Evolutionary conservation across 352 stramenopile species (phyloP).

Genomic region (Phytophthora sp.): DNA sequence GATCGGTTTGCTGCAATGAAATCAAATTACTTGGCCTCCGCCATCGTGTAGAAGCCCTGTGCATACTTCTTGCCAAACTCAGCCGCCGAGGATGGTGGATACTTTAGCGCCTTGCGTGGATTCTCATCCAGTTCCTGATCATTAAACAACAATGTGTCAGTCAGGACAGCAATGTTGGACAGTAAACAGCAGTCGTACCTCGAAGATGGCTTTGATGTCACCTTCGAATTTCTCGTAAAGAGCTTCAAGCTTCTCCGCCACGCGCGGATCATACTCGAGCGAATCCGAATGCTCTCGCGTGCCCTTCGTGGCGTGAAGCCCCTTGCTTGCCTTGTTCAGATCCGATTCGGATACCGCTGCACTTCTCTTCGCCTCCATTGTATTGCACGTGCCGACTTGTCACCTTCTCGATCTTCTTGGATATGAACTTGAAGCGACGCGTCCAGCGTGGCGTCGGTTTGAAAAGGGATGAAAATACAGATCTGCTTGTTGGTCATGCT

Average conservation of each 20-base stretch:
- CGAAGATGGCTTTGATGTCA: slow-evolving; percentile 70
- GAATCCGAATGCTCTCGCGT: slow-evolving; percentile 68
- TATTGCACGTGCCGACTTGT: background rate
- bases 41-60: slow-evolving; percentile 86
- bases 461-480: background rate
- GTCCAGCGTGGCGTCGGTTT: slow-evolving; percentile 1
- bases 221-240: slow-evolving; percentile 73
- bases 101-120: slow-evolving; percentile 78
- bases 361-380: slow-evolving; percentile 70
- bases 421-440: slow-evolving; percentile 24
- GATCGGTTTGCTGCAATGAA: background rate
- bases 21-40: slow-evolving; percentile 70
- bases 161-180: background rate
- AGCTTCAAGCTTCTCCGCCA: slow-evolving; percentile 58
- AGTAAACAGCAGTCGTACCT: slow-evolving; percentile 26
- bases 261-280: slow-evolving; percentile 64
- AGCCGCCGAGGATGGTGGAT: slow-evolving; percentile 58
- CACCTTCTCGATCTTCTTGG: background rate
- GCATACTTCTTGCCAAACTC: slow-evolving; percentile 86
- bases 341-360: slow-evolving; percentile 58
- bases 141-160: background rate
- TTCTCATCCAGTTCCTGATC: slow-evolving; percentile 73
- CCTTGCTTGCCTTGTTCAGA: slow-evolving; percentile 67
- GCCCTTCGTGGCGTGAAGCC: slow-evolving; percentile 66
- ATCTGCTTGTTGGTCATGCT: background rate